These are phyloP conservation scores for Suillus placidus DNA, from an alignment of 768 basidiomycete genomes.

Conservation along the genomic window DNA sequence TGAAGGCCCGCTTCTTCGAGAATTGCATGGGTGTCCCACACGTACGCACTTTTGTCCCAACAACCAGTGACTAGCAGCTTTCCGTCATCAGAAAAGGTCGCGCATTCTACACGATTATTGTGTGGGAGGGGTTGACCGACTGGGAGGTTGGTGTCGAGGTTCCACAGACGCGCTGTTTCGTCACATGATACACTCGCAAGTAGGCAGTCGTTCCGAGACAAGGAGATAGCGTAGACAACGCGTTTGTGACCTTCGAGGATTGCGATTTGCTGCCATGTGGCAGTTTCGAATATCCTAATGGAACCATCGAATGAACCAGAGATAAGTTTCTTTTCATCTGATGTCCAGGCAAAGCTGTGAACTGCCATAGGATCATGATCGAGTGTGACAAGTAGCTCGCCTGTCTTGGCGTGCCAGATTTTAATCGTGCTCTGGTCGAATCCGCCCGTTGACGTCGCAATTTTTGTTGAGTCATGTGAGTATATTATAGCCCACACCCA, in stretches of 20 bases:
- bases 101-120: neutral
- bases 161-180: neutral
- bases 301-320: neutral
- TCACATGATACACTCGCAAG: neutral
- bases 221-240: neutral
- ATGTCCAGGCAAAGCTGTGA: neutral
- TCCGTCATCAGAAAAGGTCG: neutral
- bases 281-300: neutral
- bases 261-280: neutral
- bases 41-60: neutral
- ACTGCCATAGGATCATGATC: neutral
- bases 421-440: neutral
- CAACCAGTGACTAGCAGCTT: conserved; percentile 2
- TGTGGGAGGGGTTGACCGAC: neutral
- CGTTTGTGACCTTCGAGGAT: neutral
- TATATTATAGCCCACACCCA: neutral
- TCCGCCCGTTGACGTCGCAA: neutral
- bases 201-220: neutral
- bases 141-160: neutral
- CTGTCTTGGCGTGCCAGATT: neutral
- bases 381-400: neutral
- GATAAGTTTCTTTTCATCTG: conserved; percentile 3
- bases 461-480: neutral
- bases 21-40: neutral
- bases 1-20: neutral